A percentile compares a stretch with the other conserved stretches of the same genome.
Evolutionary conservation across 108 stramenopile genomes (phyloP).

Genomic region (Ochromonas danica): DNA sequence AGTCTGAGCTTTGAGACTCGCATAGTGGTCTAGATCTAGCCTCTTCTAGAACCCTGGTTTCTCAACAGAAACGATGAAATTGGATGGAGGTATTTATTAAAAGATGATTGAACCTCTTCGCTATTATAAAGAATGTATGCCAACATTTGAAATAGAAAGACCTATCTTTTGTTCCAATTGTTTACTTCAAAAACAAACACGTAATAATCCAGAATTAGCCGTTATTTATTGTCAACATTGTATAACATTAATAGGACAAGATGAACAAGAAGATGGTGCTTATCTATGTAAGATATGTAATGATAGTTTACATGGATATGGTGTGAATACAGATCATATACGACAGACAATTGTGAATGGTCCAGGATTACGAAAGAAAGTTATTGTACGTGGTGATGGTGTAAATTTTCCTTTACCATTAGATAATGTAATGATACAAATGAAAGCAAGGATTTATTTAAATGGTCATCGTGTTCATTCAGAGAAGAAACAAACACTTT

Average conservation of each 20-base stretch:
- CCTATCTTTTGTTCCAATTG: slow-evolving; percentile 7
- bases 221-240: slow-evolving; percentile 17
- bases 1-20: too few species aligned
- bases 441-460: not conserved
- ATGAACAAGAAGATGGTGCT: not conserved
- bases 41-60: too few species aligned
- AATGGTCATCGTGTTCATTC: slow-evolving; percentile 6
- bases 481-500: not conserved
- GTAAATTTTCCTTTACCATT: not conserved
- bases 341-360: slow-evolving; percentile 11
- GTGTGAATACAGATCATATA: not conserved
- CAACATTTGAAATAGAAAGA: not conserved
- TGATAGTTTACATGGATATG: not conserved
- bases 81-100: too few species aligned
- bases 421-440: not conserved
- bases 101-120: slow-evolving; percentile 35
- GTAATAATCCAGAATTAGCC: slow-evolving; percentile 3
- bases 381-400: slow-evolving; percentile 4
- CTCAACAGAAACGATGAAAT: too few species aligned
- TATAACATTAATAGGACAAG: not conserved
- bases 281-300: slow-evolving; percentile 25
- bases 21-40: too few species aligned
- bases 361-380: slow-evolving; percentile 27
- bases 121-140: not conserved
- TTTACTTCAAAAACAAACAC: not conserved